Base-by-base conservation (phyloP, 2,329 filamentous ascomycete species). In the Ascocoryne sarcoides region DNA sequence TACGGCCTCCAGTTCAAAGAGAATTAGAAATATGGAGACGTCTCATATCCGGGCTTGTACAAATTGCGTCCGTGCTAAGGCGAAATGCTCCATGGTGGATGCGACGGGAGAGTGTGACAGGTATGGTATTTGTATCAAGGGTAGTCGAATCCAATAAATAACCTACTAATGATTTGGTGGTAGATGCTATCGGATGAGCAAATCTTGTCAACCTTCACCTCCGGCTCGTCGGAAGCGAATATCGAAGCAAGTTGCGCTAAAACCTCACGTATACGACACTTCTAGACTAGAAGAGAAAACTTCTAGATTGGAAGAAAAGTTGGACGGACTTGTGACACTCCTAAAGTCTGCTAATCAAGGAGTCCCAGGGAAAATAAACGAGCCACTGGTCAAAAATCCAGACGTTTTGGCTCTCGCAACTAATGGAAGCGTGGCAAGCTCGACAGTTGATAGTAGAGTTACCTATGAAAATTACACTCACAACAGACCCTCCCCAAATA, bases 151-250 rank as follows among this genome's bases (percentile, higher is more conserved):
- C 12, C 7, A 12, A 12, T 26, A 7, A 26, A 7, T 7, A 26
- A 35, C n/a, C 10, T 34, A 34, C 12, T 19, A 18, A 20, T 17
- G n/a, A 18, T 5, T 5, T 34, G 15, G 14, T 7, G n/a, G n/a
- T 9, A 44, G 42, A 37, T 44, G 42, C 14, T 16, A 36, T 37
- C 42, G 37, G 12, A 44, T 44, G 36, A 26, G 33, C 5, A 44
- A 44, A 29, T 15, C n/a, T 15, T 44, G 42, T 32, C 42, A 40
- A 26, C 37, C 37, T 32, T 44, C 42, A 10, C 37, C 37, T 32
- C 37, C 42, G 8, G 14, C 37, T 12, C 42, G 36, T 3, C 36
- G 19, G 29, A 18, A 23, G 5, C 37, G 42, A n/a, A 20, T 17
- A 3, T 8, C 12, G 26, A 40, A 34, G 33, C 7, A 12, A 26